phyloP scores from a whole-genome alignment of 495 filamentous ascomycete genomes.

The Aspergillus asperescens region DNA sequence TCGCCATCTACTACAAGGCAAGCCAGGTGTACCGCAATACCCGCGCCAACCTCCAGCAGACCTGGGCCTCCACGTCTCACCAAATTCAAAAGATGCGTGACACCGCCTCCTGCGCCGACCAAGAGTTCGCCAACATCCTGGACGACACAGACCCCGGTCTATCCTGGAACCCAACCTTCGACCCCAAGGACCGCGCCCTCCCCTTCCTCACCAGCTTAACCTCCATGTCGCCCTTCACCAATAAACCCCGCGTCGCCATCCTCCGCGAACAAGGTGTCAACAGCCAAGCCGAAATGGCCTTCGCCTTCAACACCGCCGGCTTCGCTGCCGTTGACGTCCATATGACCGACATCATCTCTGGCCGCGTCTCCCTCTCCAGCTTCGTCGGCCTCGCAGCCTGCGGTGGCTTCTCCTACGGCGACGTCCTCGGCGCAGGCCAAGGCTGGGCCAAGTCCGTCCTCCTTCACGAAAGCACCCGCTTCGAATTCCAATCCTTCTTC shows the following conservation, averaged over 20 bases:
- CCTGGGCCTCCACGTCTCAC: conserved; percentile 82
- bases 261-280: conserved; percentile 94
- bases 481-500: conserved; percentile 82
- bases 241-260: conserved; percentile 83
- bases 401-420: conserved; percentile 96
- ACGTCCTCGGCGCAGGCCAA: conserved; percentile 88
- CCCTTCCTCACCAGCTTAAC: conserved; percentile 61
- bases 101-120: conserved; percentile 80
- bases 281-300: conserved; percentile 94
- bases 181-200: conserved; percentile 69
- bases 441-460: conserved; percentile 97
- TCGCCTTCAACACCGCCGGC: conserved; percentile 86
- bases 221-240: conserved; percentile 57
- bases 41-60: conserved; percentile 74
- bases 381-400: conserved; percentile 89
- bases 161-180: conserved; percentile 76
- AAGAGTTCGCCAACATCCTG: conserved; percentile 72
- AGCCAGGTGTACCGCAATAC: conserved; percentile 60
- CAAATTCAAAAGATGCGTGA: conserved; percentile 88
- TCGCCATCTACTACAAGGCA: conserved; percentile 68
- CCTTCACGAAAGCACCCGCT: conserved; percentile 68
- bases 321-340: conserved; percentile 92
- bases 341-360: conserved; percentile 89
- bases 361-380: conserved; percentile 65
- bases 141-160: conserved; percentile 78